Evolutionary conservation across 176 grass and related monocot genomes (phyloP), one percentile per base, ranked within the genome.

Genomic region (Cenchrus fungigraminus): DNA sequence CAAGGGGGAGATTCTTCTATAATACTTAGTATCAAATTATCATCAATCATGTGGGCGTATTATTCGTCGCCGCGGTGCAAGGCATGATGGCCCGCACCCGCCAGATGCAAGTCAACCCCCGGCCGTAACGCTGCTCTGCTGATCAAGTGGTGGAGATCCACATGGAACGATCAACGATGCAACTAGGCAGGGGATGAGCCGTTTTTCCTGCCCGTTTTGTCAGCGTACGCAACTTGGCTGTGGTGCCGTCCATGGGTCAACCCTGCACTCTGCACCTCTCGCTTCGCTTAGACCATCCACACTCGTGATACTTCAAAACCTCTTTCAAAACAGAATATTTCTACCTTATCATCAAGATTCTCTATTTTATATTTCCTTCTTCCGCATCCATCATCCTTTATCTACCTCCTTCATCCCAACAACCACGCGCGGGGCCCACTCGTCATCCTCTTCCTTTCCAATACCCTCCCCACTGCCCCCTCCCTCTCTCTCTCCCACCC

Each of bases 21-120:
- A 32, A 32, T 32, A 25, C 22, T 25, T 32, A 32, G 31, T 32
- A 32, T 32, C 31, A 32, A 32, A 32, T 32, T 32, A 25, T 25
- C 22, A 32, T 32, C 31, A 32, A 1, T 76, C 79, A 70, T 82
- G 86, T 82, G 79, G 15, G 8, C 45, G 14, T 28, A 82, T 76
- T 17, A 87, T 76, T 82, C 71, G 42, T 61, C 54, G 85, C 71
- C 78, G 61, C 29, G 12, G 28, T 50, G 52, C 8, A 57, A 68
- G 78, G 78, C 37, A 4, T 25, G 22, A 25, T 25, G 22, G 22
- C 22, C 22, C 22, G 22, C 22, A 4, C 47, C 31, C 66, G 29
- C 47, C 15, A 20, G 3, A 31, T 12, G 25, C 47, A 82, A 68
- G 85, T 87, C 86, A 87, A 82, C 70, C 37, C 37, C 78, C 54